Conservation (phyloP, 2,329 filamentous ascomycete species). For the Venturia nashicola region DNA sequence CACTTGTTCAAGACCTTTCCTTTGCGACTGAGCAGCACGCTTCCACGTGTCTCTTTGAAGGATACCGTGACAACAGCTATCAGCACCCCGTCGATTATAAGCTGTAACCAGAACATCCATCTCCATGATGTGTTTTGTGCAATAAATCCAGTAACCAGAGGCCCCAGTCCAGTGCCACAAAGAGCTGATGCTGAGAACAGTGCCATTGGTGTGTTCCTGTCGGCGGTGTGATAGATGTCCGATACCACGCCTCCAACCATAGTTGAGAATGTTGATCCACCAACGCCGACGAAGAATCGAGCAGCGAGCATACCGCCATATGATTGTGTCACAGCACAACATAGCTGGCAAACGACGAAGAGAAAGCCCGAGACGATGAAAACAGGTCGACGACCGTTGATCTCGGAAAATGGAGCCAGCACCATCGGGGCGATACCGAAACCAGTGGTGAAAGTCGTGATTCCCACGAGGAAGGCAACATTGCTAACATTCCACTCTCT, state of each 20-base stretch:
- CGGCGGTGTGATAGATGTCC: slow-evolving; percentile 68
- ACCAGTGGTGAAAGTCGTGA: slow-evolving; percentile 70
- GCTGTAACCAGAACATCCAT: slow-evolving; percentile 84
- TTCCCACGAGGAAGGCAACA: slow-evolving; percentile 58
- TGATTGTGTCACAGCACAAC: slow-evolving; percentile 57
- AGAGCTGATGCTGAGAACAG: slow-evolving; percentile 72
- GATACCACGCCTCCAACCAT: slow-evolving; percentile 85
- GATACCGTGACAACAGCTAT: slow-evolving; percentile 53
- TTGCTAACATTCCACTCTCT: slow-evolving; percentile 51
- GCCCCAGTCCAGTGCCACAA: slow-evolving; percentile 68
- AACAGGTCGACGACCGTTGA: slow-evolving; percentile 75
- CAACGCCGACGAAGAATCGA: slow-evolving; percentile 66
- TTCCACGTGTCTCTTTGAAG: slow-evolving; percentile 73
- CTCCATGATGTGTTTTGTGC: slow-evolving; percentile 58
- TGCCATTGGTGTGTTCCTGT: slow-evolving; percentile 82
- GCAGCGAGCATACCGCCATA: slow-evolving; percentile 63
- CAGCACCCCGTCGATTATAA: slow-evolving; percentile 53
- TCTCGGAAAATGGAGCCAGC: slow-evolving; percentile 76
- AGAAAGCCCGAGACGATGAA: slow-evolving; percentile 63
- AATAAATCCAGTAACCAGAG: slow-evolving; percentile 59
- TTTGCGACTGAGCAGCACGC: slow-evolving; percentile 66
- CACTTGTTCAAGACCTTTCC: slow-evolving; percentile 63
- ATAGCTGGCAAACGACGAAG: slow-evolving; percentile 59
- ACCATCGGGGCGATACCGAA: slow-evolving; percentile 80
- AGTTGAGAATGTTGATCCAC: slow-evolving; percentile 67